Evolutionary conservation across 306 rosid genomes (phyloP).

Genomic region (Phaseolus lunatus): DNA sequence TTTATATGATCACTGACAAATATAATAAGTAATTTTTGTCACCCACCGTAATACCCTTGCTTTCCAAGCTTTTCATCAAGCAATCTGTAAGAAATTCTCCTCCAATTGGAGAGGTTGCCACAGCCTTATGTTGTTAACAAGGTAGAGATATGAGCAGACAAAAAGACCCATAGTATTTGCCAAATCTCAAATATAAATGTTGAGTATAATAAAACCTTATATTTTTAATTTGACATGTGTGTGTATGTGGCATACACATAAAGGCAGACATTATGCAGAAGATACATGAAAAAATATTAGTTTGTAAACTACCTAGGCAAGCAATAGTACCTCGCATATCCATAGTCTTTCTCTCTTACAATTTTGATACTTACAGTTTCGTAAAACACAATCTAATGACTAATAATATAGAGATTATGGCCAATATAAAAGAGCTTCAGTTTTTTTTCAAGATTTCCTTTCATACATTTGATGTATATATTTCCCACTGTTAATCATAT

Average conservation of each 20-base stretch:
- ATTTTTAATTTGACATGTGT: not conserved
- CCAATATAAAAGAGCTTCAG: not conserved
- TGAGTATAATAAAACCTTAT: slow-evolving; percentile 8
- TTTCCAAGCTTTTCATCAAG: slow-evolving; percentile 94
- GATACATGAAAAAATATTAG: slow-evolving; percentile 25
- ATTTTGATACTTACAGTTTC: not conserved
- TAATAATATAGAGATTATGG: not conserved
- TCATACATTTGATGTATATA: not conserved
- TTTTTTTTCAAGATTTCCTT: slow-evolving; percentile 13
- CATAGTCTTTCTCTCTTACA: not conserved
- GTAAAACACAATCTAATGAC: not conserved
- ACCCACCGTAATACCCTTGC: slow-evolving; percentile 90
- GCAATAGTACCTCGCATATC: slow-evolving; percentile 20
- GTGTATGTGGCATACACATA: not conserved
- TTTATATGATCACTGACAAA: slow-evolving; percentile 25
- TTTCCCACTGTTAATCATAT: not conserved
- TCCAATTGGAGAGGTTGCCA: slow-evolving; percentile 90
- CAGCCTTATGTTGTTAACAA: slow-evolving; percentile 68
- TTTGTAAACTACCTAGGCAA: not conserved
- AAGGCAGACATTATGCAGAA: slow-evolving; percentile 2
- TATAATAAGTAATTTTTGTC: slow-evolving; percentile 30
- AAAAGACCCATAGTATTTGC: slow-evolving; percentile 17
- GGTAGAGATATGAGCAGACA: slow-evolving; percentile 35
- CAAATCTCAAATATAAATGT: slow-evolving; percentile 25
- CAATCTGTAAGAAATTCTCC: slow-evolving; percentile 98